These are phyloP conservation scores for Platanthera guangdongensis DNA, from an alignment of 106 monocot species.

Conservation along the genomic window DNA sequence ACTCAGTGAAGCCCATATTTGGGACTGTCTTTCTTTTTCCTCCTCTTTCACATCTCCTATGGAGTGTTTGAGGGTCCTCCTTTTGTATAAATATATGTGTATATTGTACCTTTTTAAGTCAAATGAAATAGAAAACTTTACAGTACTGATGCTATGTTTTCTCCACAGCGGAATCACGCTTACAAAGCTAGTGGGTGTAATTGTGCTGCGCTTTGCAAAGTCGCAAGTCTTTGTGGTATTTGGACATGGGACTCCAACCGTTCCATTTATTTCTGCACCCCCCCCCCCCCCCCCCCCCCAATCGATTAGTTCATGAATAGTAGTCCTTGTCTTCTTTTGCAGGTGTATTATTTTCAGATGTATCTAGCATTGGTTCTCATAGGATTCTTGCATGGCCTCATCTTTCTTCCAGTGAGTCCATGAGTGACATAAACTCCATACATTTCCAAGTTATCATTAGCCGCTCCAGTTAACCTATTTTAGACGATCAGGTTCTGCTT, in stretches of 20 bases:
- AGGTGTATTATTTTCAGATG: slow-evolving; percentile 98
- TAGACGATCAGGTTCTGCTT: slow-evolving; percentile 55
- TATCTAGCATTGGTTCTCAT: slow-evolving; percentile 84
- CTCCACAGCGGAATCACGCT: slow-evolving; percentile 83
- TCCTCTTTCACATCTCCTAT: too few species aligned
- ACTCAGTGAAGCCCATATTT: too few species aligned
- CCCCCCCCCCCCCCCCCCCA: background rate
- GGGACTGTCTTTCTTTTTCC: too few species aligned
- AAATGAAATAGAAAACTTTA: background rate
- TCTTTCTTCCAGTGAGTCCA: slow-evolving; percentile 80
- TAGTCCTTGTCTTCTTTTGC: slow-evolving; percentile 10
- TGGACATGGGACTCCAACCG: background rate
- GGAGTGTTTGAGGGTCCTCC: too few species aligned
- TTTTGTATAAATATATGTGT: background rate
- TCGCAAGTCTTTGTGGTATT: slow-evolving; percentile 94
- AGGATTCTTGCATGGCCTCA: slow-evolving; percentile 88
- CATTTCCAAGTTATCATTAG: background rate
- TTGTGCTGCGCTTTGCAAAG: slow-evolving; percentile 73
- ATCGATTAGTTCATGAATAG: background rate
- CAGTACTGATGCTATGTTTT: background rate
- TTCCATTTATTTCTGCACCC: background rate
- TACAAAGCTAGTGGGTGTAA: slow-evolving; percentile 94
- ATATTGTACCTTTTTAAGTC: background rate
- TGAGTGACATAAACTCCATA: background rate
- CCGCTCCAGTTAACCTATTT: too few species aligned